These are phyloP conservation scores for Cercospora zeina DNA, from an alignment of 2,329 filamentous ascomycete species.

Conservation along the genomic window DNA sequence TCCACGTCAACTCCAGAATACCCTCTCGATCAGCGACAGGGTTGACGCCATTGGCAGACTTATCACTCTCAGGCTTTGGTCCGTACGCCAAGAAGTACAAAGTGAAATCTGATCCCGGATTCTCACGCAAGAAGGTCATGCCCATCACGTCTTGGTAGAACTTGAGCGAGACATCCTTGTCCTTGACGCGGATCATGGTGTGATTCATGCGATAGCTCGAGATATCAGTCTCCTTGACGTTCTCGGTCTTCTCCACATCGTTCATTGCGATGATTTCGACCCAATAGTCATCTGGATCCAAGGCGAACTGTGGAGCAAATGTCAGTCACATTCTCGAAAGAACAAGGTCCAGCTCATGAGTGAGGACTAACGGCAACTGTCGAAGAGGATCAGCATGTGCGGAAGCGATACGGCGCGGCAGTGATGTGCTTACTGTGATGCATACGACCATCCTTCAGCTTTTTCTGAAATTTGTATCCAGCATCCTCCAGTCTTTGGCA, in stretches of 20 bases:
- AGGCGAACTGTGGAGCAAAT: conserved; percentile 14
- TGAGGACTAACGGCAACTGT: neutral
- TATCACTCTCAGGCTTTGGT: conserved; percentile 46
- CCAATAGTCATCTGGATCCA: conserved; percentile 48
- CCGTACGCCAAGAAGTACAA: conserved; percentile 89
- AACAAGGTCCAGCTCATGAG: neutral
- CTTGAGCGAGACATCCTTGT: conserved; percentile 49
- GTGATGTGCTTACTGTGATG: conserved; percentile 54
- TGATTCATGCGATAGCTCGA: conserved; percentile 73
- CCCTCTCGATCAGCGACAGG: conserved; percentile 72
- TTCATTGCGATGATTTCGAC: conserved; percentile 79
- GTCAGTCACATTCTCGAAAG: neutral
- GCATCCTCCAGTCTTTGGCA: conserved; percentile 87
- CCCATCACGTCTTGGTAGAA: conserved; percentile 75
- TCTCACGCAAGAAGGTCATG: conserved; percentile 80
- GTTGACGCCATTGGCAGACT: conserved; percentile 58
- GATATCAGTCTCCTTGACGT: conserved; percentile 69
- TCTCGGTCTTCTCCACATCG: conserved; percentile 68
- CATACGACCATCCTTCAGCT: conserved; percentile 84
- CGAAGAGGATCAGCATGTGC: neutral
- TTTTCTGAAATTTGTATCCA: conserved; percentile 94
- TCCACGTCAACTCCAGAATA: conserved; percentile 86
- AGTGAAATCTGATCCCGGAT: conserved; percentile 72
- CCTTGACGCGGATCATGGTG: conserved; percentile 92
- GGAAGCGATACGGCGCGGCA: neutral